Evolutionary conservation across 2,329 filamentous ascomycete genomes (phyloP), one percentile per base, ranked within the genome.

Genomic region (Aureobasidium sp.): DNA sequence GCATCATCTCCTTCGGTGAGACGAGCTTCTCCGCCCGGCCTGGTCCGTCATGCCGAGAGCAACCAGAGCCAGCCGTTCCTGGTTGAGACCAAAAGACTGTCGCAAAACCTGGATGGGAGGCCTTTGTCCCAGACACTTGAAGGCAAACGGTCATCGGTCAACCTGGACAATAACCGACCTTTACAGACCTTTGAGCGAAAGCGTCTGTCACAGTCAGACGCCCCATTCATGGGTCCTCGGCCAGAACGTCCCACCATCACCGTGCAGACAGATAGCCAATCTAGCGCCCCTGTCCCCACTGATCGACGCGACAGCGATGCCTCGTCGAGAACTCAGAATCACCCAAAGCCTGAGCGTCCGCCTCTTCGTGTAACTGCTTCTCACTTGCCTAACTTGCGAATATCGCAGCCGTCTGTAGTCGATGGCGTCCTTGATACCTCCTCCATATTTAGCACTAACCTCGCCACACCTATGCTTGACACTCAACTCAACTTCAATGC

Each of bases 321-420:
- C 8, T 60, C 37, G 7, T 42, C 57, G 14, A 49, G 15, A 9
- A 39, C 42, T 15, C 24, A 37, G 8, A 42, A 12, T 5, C 39
- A 39, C n/a, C 24, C 19, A n/a, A 58, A 58, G 31, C 50, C n/a
- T 37, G 58, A 53, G 27, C 61, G 39, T 12, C 73, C 75, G 11
- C 68, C 79, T 66, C 67, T 76, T 7, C 72, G 75, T 31, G 72
- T 79, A 24, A 76, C 77, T 22, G 70, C 74, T 49, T 80, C 78
- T 24, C 78, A 80, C 66, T 67, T 80, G n/a, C 78, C 78, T 3
- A 77, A 76, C 12, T 79, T 74, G 61, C 72, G 75, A n/a, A 70
- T 74, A 29, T 80, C 78, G 9, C 68, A 76, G 56, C 70, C 77
- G 2, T 78, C 77, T 2, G 79, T 78, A 6, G 70, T 67, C 61